These are phyloP conservation scores for Laetiporus sulphureus DNA, from an alignment of 1,284 basidiomycete genomes.

Conservation along the genomic window DNA sequence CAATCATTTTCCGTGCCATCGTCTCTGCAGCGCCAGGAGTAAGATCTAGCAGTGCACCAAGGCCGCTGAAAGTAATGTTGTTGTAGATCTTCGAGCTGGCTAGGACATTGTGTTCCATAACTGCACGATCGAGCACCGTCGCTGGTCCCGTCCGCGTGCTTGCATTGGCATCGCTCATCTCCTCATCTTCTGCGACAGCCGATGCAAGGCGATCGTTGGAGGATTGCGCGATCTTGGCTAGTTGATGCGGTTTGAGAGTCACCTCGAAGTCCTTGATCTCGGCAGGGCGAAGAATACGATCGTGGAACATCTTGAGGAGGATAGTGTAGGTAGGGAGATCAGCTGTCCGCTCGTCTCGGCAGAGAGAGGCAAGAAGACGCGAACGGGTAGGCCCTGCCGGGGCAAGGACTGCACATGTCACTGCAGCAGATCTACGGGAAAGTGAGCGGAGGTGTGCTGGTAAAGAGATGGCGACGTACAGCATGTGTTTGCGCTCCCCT, in stretches of 20 bases:
- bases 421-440: slow-evolving; percentile 69
- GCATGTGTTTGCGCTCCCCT: slow-evolving; percentile 80
- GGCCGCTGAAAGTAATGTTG: slow-evolving; percentile 87
- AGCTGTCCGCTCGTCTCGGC: slow-evolving; percentile 85
- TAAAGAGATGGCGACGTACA: slow-evolving; percentile 45
- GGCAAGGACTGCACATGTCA: slow-evolving; percentile 94
- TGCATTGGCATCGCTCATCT: slow-evolving; percentile 37
- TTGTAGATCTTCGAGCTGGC: slow-evolving; percentile 94
- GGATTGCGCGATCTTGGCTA: slow-evolving; percentile 82
- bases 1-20: slow-evolving; percentile 95
- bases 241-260: slow-evolving; percentile 86
- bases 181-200: slow-evolving; percentile 47
- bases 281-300: slow-evolving; percentile 86
- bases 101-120: slow-evolving; percentile 97
- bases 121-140: slow-evolving; percentile 94
- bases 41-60: slow-evolving; percentile 81
- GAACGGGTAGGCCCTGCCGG: slow-evolving; percentile 95
- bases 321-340: slow-evolving; percentile 83
- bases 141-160: slow-evolving; percentile 82
- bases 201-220: slow-evolving; percentile 73
- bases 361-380: slow-evolving; percentile 85
- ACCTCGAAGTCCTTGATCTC: slow-evolving; percentile 90
- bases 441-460: not conserved
- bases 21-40: slow-evolving; percentile 87
- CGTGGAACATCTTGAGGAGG: slow-evolving; percentile 95